Evolutionary conservation across 495 filamentous ascomycete species (phyloP).

Genomic region (Penicillium malachiteum): DNA sequence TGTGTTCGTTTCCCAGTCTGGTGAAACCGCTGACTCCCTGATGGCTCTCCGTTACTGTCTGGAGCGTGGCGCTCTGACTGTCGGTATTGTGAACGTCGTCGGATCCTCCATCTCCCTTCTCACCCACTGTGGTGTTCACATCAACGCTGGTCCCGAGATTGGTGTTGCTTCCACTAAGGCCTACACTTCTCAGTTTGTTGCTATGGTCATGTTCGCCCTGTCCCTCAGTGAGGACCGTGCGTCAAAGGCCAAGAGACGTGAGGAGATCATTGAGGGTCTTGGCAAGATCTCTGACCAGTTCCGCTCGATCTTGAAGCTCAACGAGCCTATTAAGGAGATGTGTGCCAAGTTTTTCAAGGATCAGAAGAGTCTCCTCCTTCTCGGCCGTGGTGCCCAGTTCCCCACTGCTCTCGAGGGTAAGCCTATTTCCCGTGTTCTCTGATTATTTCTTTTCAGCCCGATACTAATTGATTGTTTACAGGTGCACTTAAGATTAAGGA

Average conservation of each 20-base stretch:
- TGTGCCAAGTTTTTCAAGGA: slow-evolving; percentile 89
- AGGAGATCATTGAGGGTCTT: slow-evolving; percentile 96
- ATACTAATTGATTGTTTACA: slow-evolving; percentile 18
- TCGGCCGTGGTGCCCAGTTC: slow-evolving; percentile 93
- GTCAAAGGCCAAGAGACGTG: slow-evolving; percentile 86
- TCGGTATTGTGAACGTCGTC: slow-evolving; percentile 97
- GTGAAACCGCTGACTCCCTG: slow-evolving; percentile 97
- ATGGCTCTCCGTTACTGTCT: slow-evolving; percentile 97
- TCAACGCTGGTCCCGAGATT: slow-evolving; percentile 98
- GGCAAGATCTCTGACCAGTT: slow-evolving; percentile 85
- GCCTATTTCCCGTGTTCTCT: slow-evolving; percentile 8
- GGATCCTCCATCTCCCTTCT: slow-evolving; percentile 97
- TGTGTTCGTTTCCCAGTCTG: slow-evolving; percentile 97
- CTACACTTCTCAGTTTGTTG: slow-evolving; percentile 97
- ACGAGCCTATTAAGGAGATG: slow-evolving; percentile 89
- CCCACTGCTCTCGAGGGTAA: slow-evolving; percentile 92
- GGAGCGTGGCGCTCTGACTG: slow-evolving; percentile 93
- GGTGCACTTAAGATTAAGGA: slow-evolving; percentile 98
- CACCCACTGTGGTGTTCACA: slow-evolving; percentile 99
- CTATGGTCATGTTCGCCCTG: slow-evolving; percentile 98
- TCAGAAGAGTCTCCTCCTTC: slow-evolving; percentile 91
- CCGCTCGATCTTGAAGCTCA: slow-evolving; percentile 82
- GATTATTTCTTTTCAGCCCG: not conserved
- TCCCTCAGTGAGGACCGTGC: slow-evolving; percentile 94
- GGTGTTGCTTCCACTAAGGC: slow-evolving; percentile 99